phyloP scores from a whole-genome alignment of 1,284 basidiomycete genomes.

The Microbotryomycetes sp. region DNA sequence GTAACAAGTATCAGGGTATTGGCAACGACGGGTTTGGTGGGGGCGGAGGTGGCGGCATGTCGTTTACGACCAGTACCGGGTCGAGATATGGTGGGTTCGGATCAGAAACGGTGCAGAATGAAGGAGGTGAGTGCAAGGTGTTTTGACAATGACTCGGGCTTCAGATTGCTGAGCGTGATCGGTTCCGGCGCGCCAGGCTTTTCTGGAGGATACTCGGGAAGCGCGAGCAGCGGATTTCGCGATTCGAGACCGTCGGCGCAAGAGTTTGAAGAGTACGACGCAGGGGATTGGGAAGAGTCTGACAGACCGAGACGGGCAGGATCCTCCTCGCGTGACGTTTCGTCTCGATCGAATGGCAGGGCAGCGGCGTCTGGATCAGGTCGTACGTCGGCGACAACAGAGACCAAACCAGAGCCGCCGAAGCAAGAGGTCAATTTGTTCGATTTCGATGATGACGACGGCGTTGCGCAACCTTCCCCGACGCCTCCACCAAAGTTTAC shows the following conservation, averaged over 20 bases:
- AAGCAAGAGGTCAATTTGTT: slow-evolving; percentile 60
- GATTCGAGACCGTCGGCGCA: slow-evolving; percentile 29
- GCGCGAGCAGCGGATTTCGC: slow-evolving; percentile 2
- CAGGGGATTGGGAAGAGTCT: slow-evolving; percentile 80
- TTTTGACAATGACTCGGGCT: not conserved
- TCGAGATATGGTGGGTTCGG: slow-evolving; percentile 76
- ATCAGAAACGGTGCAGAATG: slow-evolving; percentile 48
- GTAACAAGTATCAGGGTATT: slow-evolving; percentile 79
- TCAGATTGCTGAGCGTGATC: not conserved
- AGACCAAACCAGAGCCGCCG: slow-evolving; percentile 25
- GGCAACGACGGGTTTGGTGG: slow-evolving; percentile 68
- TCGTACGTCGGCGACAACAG: slow-evolving; percentile 7
- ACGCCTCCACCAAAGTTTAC: slow-evolving; percentile 39
- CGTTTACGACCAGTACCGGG: slow-evolving; percentile 41
- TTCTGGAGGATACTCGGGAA: not conserved
- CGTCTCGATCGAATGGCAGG: slow-evolving; percentile 7
- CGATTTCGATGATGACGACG: slow-evolving; percentile 67
- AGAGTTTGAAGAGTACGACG: slow-evolving; percentile 86
- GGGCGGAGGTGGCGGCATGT: slow-evolving; percentile 45
- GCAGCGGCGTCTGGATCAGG: slow-evolving; percentile 7
- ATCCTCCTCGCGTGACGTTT: slow-evolving; percentile 45
- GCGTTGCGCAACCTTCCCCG: slow-evolving; percentile 40
- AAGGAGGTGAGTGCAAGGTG: slow-evolving; percentile 23
- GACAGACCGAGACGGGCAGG: slow-evolving; percentile 10
- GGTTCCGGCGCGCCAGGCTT: not conserved